Base-by-base conservation (phyloP, 1,139 yeast genomes). In the Geotrichum restrictum region DNA sequence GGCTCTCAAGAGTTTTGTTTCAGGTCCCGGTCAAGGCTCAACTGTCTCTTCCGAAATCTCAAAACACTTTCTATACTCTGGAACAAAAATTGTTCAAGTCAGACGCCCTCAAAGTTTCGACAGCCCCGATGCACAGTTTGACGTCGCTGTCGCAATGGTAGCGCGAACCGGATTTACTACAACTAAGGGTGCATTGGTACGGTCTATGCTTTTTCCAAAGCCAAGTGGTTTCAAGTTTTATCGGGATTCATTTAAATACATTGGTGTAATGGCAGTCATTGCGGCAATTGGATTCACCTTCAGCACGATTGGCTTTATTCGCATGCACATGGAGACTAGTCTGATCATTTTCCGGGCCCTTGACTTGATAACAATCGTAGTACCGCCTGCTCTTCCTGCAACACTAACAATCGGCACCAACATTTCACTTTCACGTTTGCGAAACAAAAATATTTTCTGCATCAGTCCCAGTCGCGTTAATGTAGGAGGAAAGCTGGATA, bases 361-460 rank as follows among this genome's bases (percentile, higher is more conserved):
- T 57, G 99, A 93, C 70, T 80, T 93, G 54, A 85, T 93, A 52
- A 93, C 99, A 0, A 89, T 93, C 64, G 98, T 94, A 10, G 97
- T 93, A 1, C 99, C 99, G 1, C 99, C 99, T 0, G 98, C 98
- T 0, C 75, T 93, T 50, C 99, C 99, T 0, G 98, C 98, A 0
- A 94, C 98, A 0, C 74, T 93, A 56, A 89, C 98, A 0, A 93
- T 94, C 57, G 98, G 98, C 29, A 89, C 97, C 0, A 88, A 93
- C 57, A 89, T 94, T 72, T 95, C 98, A 0, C 72, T 94, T 36
- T 76, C 81, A 33, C 76, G 98, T 58, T 74, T 94, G 58, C 82
- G 88, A 57, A 72, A 77, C 55, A 77, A 77, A 57, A 74, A 80
- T 45, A 85, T 94, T 6, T 94, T 83, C 63, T 94, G 98, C 68